Base-by-base conservation (phyloP, 2,329 filamentous ascomycete species). In the Neofusicoccum kwambonambiense region DNA sequence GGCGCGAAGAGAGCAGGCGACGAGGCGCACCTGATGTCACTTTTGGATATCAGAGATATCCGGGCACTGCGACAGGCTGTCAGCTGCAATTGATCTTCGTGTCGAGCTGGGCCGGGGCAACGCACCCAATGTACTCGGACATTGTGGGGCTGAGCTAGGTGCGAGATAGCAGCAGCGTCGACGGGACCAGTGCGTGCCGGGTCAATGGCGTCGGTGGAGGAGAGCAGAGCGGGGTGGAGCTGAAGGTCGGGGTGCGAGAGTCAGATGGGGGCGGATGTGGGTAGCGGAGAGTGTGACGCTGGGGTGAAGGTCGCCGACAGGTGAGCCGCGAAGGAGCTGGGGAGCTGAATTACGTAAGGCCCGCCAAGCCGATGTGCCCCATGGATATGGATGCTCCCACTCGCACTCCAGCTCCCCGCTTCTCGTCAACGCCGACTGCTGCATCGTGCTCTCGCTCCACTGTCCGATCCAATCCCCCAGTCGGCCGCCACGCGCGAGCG, bases 21-120 rank as follows among this genome's bases (percentile, higher is more conserved):
- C 42, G 65, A 62, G 68, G 80, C 88, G 75, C 85, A 97, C 91
- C 93, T 91, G 81, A 97, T 97, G 82, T 97, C 93, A 80, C 92
- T 97, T 84, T 94, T 96, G 67, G 93, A 97, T 80, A 97, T 95
- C 82, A 97, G 88, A 68, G 93, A 97, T 84, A 97, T 97, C 78
- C 91, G 90, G 81, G 93, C 91, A 81, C 92, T 93, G 79, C 72
- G 69, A 69, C 62, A 65, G 69, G 70, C 68, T 62, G 73, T 78
- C 68, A 78, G 74, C 67, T 67, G 67, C 66, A 77, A 74, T 74
- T 76, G 68, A 65, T 70, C 65, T 75, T 35, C 31, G 27, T 51
- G 15, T 37, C 22, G 41, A 12, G 19, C 41, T n/a, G 31, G 19
- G 54, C 12, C 70, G 71, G 70, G 70, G 73, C 72, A 74, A 79